Base-by-base conservation (phyloP, 1,284 basidiomycete species). In the Cryptococcus hybrid region DNA sequence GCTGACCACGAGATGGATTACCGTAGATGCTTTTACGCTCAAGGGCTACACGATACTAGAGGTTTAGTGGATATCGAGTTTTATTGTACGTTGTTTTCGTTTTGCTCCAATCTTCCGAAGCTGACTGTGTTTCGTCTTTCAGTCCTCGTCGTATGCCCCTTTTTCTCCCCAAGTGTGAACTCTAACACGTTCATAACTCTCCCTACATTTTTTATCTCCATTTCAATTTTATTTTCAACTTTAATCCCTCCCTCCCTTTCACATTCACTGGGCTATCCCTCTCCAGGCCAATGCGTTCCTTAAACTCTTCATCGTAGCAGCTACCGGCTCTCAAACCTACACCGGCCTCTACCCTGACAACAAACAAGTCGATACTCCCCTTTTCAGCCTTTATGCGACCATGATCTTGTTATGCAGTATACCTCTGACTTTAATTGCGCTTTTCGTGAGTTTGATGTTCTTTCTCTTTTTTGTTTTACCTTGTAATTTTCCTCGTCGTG, bases 271-370 rank as follows among this genome's bases (percentile, higher is more conserved):
- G 15, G 3, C 40, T 12, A 6, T 12, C 11, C 12, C 15, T 42
- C 15, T 42, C 12, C 38, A 64, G 57, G 66, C 66, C n/a, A 70
- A 69, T 47, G 67, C 64, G 1, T 67, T 68, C 52, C 56, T 71
- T 47, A 71, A 71, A 54, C 54, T 71, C 38, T 70, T 70, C 58
- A 71, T 71, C 50, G 62, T 60, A 24, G 63, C 58, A 8, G 60
- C 65, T 8, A 65, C 64, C 5, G 68, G 70, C 5, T 60, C 68
- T 2, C 58, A 66, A 49, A 62, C 67, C 0, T 72, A 63, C 43
- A 63, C 56, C 37, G 70, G 70, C 4, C 44, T 72, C 5, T 36
- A 58, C 3, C 68, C 70, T 0, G 55, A 70, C 37, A 57, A 63
- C 37, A 37, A 54, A 2, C 54, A 58, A 15, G 47, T 70, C 38